Evolutionary conservation across 208 protist species (phyloP).

Genomic region (Crithidia mellificae): DNA sequence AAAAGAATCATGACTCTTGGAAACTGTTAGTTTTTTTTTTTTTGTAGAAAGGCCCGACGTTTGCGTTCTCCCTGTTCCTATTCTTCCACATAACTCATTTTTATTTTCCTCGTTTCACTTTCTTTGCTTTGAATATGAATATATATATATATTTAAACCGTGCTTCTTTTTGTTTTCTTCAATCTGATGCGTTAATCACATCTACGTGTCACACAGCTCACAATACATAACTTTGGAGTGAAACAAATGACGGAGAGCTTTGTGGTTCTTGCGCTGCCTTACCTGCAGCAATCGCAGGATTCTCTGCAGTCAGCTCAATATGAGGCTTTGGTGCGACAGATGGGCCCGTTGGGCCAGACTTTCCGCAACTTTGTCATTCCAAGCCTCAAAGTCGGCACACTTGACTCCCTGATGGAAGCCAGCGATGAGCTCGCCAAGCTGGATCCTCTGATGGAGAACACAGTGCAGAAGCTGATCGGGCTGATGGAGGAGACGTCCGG

Average conservation of each 20-base stretch:
- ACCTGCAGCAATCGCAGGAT: conserved; percentile 65
- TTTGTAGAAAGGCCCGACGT: too few species aligned
- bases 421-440: conserved; percentile 89
- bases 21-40: too few species aligned
- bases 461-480: conserved; percentile 74
- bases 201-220: neutral
- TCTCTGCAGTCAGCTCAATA: conserved; percentile 72
- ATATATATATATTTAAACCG: too few species aligned
- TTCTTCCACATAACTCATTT: too few species aligned
- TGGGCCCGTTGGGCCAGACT: conserved; percentile 65
- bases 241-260: conserved; percentile 77
- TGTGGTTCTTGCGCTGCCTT: conserved; percentile 78
- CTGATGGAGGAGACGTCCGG: conserved; percentile 84
- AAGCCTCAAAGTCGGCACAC: conserved; percentile 78
- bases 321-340: conserved; percentile 62
- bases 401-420: conserved; percentile 90
- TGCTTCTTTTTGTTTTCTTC: neutral
- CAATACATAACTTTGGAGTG: neutral
- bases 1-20: too few species aligned
- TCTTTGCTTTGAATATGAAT: too few species aligned
- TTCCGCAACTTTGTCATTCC: conserved; percentile 85
- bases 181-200: too few species aligned
- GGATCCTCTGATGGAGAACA: conserved; percentile 73
- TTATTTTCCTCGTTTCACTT: too few species aligned
- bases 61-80: too few species aligned